phyloP scores from a whole-genome alignment of 805 yeast species.

The Starmerella lactis-condensi region DNA sequence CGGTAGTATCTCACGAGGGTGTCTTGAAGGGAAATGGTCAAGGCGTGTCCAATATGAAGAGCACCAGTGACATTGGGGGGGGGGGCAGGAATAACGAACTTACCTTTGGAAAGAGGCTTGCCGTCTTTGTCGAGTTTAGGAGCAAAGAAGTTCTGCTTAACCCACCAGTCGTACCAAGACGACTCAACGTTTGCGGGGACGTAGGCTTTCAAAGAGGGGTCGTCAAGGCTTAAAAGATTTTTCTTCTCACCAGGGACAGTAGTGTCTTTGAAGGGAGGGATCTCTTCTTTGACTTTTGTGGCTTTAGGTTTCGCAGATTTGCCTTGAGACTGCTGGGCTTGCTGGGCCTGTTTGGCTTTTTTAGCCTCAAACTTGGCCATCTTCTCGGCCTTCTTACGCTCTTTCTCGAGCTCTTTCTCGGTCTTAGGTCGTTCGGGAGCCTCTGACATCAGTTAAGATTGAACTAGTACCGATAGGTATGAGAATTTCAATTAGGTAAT shows the following conservation, averaged over 20 bases:
- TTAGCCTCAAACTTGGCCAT: conserved; percentile 73
- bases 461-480: too few species aligned
- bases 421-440: conserved; percentile 35
- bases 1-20: conserved; percentile 81
- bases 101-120: conserved; percentile 58
- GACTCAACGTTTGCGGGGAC: conserved; percentile 84
- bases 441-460: conserved; percentile 2
- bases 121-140: conserved; percentile 72
- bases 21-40: conserved; percentile 89
- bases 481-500: too few species aligned
- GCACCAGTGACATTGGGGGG: conserved; percentile 99
- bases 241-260: conserved; percentile 87
- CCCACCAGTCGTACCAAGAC: conserved; percentile 98
- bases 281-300: conserved; percentile 55
- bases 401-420: conserved; percentile 69
- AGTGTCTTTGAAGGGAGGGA: conserved; percentile 69
- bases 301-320: conserved; percentile 28
- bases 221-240: conserved; percentile 65
- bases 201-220: conserved; percentile 85
- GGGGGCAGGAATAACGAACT: conserved; percentile 88
- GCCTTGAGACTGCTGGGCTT: conserved; percentile 21
- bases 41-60: conserved; percentile 93
- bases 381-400: conserved; percentile 73
- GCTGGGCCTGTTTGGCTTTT: conserved; percentile 38
- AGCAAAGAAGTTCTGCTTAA: conserved; percentile 63